A percentile compares a stretch with the other conserved stretches of the same genome.
Conservation (phyloP, 306 rosid species). For the Rosa persica region DNA sequence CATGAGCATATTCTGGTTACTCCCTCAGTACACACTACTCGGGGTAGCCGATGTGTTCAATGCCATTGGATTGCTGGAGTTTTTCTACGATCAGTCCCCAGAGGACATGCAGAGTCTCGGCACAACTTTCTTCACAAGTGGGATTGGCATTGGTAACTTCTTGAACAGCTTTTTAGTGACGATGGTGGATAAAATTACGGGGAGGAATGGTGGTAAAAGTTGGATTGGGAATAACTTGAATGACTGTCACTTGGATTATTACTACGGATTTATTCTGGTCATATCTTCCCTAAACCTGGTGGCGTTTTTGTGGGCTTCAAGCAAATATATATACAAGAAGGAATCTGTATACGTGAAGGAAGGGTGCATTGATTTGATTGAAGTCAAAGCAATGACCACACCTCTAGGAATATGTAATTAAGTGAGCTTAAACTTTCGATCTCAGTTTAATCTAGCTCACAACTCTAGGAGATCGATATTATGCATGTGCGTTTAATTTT, state of each 20-base stretch:
- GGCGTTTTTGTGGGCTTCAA: slow-evolving; percentile 49
- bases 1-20: slow-evolving; percentile 70
- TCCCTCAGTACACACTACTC: slow-evolving; percentile 62
- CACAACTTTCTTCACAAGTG: slow-evolving; percentile 71
- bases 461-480: not conserved
- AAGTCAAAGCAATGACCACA: slow-evolving; percentile 32
- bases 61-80: slow-evolving; percentile 62
- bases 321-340: slow-evolving; percentile 48
- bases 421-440: slow-evolving; percentile 30
- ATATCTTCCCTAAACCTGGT: slow-evolving; percentile 46
- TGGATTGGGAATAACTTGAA: slow-evolving; percentile 72
- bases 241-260: slow-evolving; percentile 62
- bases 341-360: slow-evolving; percentile 36
- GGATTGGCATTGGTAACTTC: slow-evolving; percentile 69
- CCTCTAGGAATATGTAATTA: slow-evolving; percentile 1
- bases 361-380: slow-evolving; percentile 21
- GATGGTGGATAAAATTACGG: slow-evolving; percentile 47
- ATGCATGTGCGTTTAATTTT: not conserved
- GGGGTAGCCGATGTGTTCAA: slow-evolving; percentile 67
- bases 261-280: slow-evolving; percentile 61
- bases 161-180: slow-evolving; percentile 57
- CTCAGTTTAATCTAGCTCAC: not conserved
- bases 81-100: slow-evolving; percentile 81
- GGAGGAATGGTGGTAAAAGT: slow-evolving; percentile 44
- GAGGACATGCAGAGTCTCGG: slow-evolving; percentile 80